Evolutionary conservation across 306 rosid genomes (phyloP), one percentile per base, ranked within the genome.

Genomic region (Urtica urens): DNA sequence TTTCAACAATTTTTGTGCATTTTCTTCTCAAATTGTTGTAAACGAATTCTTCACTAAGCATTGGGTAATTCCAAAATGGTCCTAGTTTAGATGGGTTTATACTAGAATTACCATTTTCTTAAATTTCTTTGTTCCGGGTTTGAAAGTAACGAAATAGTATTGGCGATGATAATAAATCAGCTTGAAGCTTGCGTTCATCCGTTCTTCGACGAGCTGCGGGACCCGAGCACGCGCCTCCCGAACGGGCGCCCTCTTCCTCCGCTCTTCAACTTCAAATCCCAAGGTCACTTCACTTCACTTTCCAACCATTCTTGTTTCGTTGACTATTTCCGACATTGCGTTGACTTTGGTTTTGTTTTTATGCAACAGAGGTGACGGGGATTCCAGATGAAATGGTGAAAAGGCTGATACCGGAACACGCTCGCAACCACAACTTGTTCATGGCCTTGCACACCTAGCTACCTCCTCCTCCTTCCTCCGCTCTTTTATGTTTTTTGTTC

Each of bases 161-260:
- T n/a, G n/a, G n/a, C n/a, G n/a, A n/a, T n/a, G n/a, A n/a, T n/a
- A n/a, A n/a, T n/a, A n/a, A 41, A 63, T 62, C 78, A 90, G 99
- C 58, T 90, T 84, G 99, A 90, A 73, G 99, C 99, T 66, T 90
- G 99, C 71, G 62, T 90, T 72, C 99, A 90, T 55, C 96, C 99
- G 10, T 90, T 90, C 93, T 90, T 90, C 51, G 99, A 90, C 69
- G 99, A 90, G 68, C 58, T 90, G 64, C 81, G 99, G 74, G 96
- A 90, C 51, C 94, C 94, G 11, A 82, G 61, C 63, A 79, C 94
- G 22, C 94, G 96, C 56, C 99, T 90, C 66, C 99, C 96, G 38
- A 90, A 72, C 58, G 99, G 99, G 55, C 94, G 99, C 30, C 99
- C 99, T 54, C 93, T 90, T 53, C 99, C 99, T 71, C 99, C 99